Percentiles rank a stretch among this genome's conserved stretches.
phyloP scores from a whole-genome alignment of 257 asterid species.

The Przewalskia tangutica region DNA sequence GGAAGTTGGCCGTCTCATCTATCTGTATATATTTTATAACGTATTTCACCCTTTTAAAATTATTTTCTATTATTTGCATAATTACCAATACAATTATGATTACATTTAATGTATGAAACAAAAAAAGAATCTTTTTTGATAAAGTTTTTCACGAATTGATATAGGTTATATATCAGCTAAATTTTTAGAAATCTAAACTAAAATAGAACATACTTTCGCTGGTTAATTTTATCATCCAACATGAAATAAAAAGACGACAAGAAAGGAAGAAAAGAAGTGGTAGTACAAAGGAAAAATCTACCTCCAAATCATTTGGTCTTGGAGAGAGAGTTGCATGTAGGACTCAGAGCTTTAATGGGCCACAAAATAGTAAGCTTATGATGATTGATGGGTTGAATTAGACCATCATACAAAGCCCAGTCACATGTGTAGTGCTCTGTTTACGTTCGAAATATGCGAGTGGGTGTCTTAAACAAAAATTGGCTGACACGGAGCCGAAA shows the following conservation, averaged over 20 bases:
- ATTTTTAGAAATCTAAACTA: no score
- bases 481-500: slow-evolving; percentile 28
- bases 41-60: not conserved
- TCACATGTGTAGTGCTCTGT: not conserved
- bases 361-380: not conserved
- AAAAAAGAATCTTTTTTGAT: no score
- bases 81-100: no score
- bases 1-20: slow-evolving; percentile 17
- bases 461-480: slow-evolving; percentile 1
- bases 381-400: slow-evolving; percentile 23
- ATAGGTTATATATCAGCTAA: no score
- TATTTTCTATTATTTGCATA: no score
- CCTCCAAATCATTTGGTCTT: not conserved
- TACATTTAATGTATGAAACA: no score
- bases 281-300: not conserved
- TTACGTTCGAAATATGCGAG: not conserved
- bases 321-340: not conserved
- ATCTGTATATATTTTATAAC: not conserved
- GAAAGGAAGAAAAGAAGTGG: not conserved
- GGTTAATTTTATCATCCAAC: not conserved
- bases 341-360: not conserved
- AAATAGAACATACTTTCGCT: not conserved
- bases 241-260: not conserved
- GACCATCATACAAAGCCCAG: slow-evolving; percentile 14
- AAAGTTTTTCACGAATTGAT: no score